These are phyloP conservation scores for Agaricus blazei DNA, from an alignment of 768 basidiomycete species.

Conservation along the genomic window DNA sequence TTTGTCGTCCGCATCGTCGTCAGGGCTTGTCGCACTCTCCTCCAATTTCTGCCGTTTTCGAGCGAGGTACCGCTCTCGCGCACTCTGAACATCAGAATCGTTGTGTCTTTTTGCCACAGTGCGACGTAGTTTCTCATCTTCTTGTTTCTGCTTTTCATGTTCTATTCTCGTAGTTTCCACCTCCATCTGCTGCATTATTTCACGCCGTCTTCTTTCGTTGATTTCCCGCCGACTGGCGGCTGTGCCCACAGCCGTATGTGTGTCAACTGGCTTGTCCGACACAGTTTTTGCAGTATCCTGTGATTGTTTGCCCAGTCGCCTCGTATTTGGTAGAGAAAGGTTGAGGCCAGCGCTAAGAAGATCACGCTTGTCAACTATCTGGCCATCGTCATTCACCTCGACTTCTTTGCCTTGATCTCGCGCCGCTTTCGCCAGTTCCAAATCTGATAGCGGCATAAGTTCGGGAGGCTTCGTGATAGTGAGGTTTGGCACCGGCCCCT, in stretches of 20 bases:
- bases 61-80: slow-evolving; percentile 68
- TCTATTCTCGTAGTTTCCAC: slow-evolving; percentile 62
- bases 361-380: slow-evolving; percentile 94
- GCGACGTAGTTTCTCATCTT: slow-evolving; percentile 61
- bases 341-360: slow-evolving; percentile 90
- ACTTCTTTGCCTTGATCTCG: slow-evolving; percentile 75
- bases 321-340: slow-evolving; percentile 76
- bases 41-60: slow-evolving; percentile 79
- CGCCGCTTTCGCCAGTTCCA: slow-evolving; percentile 68
- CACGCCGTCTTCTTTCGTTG: slow-evolving; percentile 72
- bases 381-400: slow-evolving; percentile 95
- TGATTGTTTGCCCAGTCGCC: slow-evolving; percentile 51
- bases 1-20: not conserved
- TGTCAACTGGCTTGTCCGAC: slow-evolving; percentile 28
- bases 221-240: slow-evolving; percentile 81
- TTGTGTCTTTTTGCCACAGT: slow-evolving; percentile 72
- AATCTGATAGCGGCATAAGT: slow-evolving; percentile 59
- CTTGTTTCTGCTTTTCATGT: slow-evolving; percentile 51
- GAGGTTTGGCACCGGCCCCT: slow-evolving; percentile 58
- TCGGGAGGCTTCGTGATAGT: slow-evolving; percentile 74
- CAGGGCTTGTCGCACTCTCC: slow-evolving; percentile 16
- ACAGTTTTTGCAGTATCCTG: slow-evolving; percentile 17
- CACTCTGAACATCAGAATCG: slow-evolving; percentile 66
- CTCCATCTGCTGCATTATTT: slow-evolving; percentile 76
- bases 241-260: slow-evolving; percentile 77